Conservation (phyloP, 257 asterid genomes). For the Solanum pinnatisectum region DNA sequence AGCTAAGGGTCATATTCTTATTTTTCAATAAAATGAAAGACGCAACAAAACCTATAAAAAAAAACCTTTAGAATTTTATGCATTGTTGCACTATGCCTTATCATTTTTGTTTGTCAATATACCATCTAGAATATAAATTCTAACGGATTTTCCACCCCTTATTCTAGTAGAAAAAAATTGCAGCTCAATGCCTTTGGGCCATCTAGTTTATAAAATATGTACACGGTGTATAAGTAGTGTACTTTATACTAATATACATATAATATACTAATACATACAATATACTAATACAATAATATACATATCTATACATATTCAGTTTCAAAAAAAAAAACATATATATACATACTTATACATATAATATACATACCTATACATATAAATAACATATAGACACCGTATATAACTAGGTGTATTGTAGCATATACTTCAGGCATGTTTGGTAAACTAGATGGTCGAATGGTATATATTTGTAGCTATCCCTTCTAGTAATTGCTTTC, state of each 20-base stretch:
- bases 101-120: neutral
- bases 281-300: neutral
- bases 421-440: neutral
- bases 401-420: neutral
- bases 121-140: neutral
- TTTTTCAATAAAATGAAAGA: neutral
- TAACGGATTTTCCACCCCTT: neutral
- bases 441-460: neutral
- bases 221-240: neutral
- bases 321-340: no score
- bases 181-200: neutral
- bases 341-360: no score
- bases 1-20: neutral
- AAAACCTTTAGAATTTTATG: neutral
- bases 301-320: neutral
- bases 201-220: neutral
- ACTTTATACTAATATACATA: neutral
- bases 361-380: neutral
- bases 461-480: neutral
- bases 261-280: neutral
- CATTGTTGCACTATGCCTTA: neutral
- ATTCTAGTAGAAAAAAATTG: neutral
- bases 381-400: neutral
- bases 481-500: neutral
- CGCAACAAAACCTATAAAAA: neutral